These are phyloP conservation scores for Rostrohypoxylon terebratum DNA, from an alignment of 495 filamentous ascomycete genomes.

Conservation along the genomic window DNA sequence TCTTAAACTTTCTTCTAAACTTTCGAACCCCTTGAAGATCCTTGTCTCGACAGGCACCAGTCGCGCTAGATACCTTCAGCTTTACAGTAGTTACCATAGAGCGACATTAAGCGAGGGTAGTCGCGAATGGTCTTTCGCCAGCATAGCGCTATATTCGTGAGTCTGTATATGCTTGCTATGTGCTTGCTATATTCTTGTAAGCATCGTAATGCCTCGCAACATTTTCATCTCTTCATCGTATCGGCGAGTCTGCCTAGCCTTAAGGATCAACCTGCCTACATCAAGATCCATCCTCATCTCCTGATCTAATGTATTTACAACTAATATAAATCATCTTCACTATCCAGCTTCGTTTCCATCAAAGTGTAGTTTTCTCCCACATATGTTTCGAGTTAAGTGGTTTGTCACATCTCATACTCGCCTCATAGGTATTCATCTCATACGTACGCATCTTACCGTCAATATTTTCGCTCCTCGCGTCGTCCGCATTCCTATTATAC, in stretches of 20 bases:
- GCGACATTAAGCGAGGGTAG: conserved; percentile 11
- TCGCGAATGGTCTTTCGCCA: conserved; percentile 18
- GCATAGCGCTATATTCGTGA: conserved; percentile 17
- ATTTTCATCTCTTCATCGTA: neutral
- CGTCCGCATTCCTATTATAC: neutral
- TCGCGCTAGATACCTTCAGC: conserved; percentile 36
- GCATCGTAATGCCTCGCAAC: neutral
- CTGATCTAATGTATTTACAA: neutral
- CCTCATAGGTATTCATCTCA: neutral
- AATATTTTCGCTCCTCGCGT: neutral
- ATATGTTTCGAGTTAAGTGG: neutral
- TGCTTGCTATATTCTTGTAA: neutral
- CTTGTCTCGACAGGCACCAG: conserved; percentile 39
- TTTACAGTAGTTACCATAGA: conserved; percentile 18
- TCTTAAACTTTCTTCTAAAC: neutral
- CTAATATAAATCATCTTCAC: conserved; percentile 25
- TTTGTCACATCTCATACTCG: conserved; percentile 1
- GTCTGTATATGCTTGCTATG: neutral
- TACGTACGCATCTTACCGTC: neutral
- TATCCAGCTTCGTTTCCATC: conserved; percentile 12
- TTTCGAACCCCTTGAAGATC: neutral
- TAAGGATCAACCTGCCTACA: conserved; percentile 4
- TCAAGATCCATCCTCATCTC: conserved; percentile 5
- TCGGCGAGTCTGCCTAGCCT: conserved; percentile 35
- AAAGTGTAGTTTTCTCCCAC: neutral